Base-by-base conservation (phyloP, 306 rosid genomes). In the Astragalus membranaceus region DNA sequence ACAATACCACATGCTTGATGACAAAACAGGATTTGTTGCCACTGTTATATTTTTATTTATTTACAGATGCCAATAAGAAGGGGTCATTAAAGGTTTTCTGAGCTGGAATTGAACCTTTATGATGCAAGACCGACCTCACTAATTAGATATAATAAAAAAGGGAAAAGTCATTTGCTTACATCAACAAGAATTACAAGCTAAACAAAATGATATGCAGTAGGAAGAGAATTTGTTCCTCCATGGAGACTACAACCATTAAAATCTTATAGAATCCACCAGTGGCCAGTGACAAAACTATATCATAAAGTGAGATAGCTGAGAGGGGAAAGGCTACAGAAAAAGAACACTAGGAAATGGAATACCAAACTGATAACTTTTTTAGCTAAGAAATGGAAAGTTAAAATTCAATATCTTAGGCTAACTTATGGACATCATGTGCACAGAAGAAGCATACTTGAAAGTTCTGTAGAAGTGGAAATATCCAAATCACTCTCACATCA, bases 21-120 rank as follows among this genome's bases (percentile, higher is more conserved):
- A 52, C 78, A 69, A 71, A 75, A 29, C 62, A 61, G 15, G 50
- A 44, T 60, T 41, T 20, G 47, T 44, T 42, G 8, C 14, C 42
- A 51, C 11, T 43, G 51, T 75, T 51, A 51, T 68, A 17, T 16
- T 74, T 58, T 68, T 16, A n/a, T 74, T 39, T 57, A 58, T 48
- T 32, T 55, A 60, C 16, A 57, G 20, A 41, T 65, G 46, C 70
- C 56, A 60, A 69, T 56, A n/a, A 47, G 42, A 49, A 29, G 69
- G 33, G 47, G 74, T 47, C 11, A 39, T 39, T 47, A 60, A 10
- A 51, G 74, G 53, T 61, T 79, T 68, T 74, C 33, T 62, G 72
- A 79, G 68, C 64, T 79, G 76, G 79, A 74, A 46, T 74, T 36
- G 33, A 11, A 55, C 63, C 76, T 74, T 79, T 77, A 43, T 77